phyloP scores from a whole-genome alignment of 768 basidiomycete genomes.

The Lactifluus subvellereus region DNA sequence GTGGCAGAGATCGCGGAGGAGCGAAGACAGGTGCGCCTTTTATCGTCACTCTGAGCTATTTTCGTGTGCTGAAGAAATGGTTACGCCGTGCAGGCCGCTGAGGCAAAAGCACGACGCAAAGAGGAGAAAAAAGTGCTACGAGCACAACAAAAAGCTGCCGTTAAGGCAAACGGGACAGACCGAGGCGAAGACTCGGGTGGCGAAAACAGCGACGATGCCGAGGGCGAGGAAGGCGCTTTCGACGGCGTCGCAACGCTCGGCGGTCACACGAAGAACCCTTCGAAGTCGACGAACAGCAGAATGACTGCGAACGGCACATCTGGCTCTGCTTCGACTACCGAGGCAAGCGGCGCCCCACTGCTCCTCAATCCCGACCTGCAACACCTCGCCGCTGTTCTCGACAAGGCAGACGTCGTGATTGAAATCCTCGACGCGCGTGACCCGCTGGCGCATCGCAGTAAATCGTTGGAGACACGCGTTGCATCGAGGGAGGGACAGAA shows the following conservation, averaged over 20 bases:
- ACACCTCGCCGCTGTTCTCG: conserved; percentile 59
- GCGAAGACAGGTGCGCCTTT: conserved; percentile 55
- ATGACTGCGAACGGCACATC: conserved; percentile 23
- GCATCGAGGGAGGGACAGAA: conserved; percentile 39
- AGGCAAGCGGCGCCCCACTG: conserved; percentile 52
- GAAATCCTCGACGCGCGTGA: conserved; percentile 84
- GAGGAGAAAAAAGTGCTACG: conserved; percentile 54
- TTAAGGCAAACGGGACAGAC: conserved; percentile 16
- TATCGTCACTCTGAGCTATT: not conserved
- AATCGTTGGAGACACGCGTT: conserved; percentile 51
- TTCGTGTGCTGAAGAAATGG: not conserved
- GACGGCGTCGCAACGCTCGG: conserved; percentile 42
- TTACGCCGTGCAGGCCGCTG: conserved; percentile 49
- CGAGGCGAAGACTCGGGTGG: conserved; percentile 27
- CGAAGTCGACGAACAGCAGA: conserved; percentile 22
- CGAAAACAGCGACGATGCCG: conserved; percentile 29
- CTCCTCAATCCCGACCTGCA: conserved; percentile 60
- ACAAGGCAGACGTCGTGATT: conserved; percentile 71
- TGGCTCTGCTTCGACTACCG: conserved; percentile 28
- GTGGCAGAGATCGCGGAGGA: conserved; percentile 85
- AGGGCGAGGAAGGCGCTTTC: conserved; percentile 32
- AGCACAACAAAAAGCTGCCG: conserved; percentile 25
- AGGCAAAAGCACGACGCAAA: conserved; percentile 64
- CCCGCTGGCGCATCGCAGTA: conserved; percentile 64
- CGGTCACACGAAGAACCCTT: conserved; percentile 4